Percentiles rank a stretch among this genome's conserved stretches.
These are phyloP conservation scores for Curvularia lunata DNA, from an alignment of 2,329 filamentous ascomycete genomes.

Conservation along the genomic window DNA sequence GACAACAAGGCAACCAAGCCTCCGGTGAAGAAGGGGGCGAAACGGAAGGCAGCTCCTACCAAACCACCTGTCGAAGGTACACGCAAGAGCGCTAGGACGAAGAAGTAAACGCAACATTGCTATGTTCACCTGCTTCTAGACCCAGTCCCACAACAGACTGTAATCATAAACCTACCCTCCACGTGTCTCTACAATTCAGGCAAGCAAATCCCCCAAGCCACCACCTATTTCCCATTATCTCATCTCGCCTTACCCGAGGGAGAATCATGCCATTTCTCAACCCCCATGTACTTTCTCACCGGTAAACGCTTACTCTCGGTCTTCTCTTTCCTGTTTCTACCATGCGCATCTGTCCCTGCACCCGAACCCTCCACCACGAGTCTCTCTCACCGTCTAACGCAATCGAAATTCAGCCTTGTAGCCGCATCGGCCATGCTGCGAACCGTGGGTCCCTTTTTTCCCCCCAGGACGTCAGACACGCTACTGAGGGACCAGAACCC, in stretches of 20 bases:
- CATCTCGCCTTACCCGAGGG: not conserved
- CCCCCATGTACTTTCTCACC: constrained; percentile 1
- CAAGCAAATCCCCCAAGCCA: not conserved
- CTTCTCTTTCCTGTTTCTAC: not conserved
- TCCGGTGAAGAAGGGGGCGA: constrained; percentile 26
- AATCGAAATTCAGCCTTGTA: not conserved
- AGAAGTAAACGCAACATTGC: constrained; percentile 17
- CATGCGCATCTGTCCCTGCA: not conserved
- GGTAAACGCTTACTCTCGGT: constrained; percentile 3
- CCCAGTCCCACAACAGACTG: not conserved
- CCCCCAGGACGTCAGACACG: not conserved
- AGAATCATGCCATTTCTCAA: constrained; percentile 3
- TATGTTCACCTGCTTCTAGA: not conserved
- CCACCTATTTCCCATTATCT: not conserved
- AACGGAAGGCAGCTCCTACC: constrained; percentile 30
- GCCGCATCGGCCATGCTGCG: not conserved
- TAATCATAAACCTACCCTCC: not conserved
- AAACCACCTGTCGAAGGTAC: constrained; percentile 24
- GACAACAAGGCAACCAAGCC: constrained; percentile 4
- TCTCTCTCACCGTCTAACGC: constrained; percentile 7
- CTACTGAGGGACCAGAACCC: not conserved
- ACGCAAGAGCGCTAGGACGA: constrained; percentile 38
- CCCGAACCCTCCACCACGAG: not conserved
- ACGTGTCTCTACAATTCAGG: not conserved
- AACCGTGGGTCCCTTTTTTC: not conserved